These are phyloP conservation scores for Mycena indigotica DNA, from an alignment of 768 basidiomycete genomes.

Conservation along the genomic window DNA sequence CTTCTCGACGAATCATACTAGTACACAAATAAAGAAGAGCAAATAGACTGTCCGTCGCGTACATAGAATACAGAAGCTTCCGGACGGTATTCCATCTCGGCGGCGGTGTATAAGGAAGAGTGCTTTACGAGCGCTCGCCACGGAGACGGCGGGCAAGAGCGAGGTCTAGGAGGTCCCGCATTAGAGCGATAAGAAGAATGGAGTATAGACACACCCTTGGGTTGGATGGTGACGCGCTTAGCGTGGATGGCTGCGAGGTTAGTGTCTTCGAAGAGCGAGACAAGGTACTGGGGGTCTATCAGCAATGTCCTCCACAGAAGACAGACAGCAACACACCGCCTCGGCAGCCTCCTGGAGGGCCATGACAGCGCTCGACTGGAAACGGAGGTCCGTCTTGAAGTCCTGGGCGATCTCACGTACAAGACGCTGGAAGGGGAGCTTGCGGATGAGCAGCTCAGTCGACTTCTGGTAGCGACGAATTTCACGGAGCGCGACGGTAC, in stretches of 20 bases:
- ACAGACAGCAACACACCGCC: conserved; percentile 37
- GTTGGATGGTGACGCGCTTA: conserved; percentile 68
- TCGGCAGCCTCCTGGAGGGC: conserved; percentile 93
- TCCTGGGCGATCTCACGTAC: conserved; percentile 85
- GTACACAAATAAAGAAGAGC: too few species aligned
- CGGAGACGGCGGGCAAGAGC: conserved; percentile 85
- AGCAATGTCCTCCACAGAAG: not conserved
- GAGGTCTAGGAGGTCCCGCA: too few species aligned
- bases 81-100: too few species aligned
- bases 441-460: conserved; percentile 97
- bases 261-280: conserved; percentile 85
- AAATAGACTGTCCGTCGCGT: too few species aligned
- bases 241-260: conserved; percentile 92
- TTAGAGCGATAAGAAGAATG: too few species aligned
- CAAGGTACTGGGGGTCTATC: conserved; percentile 53
- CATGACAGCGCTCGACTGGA: conserved; percentile 95
- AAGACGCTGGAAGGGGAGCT: conserved; percentile 98
- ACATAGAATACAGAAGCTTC: too few species aligned
- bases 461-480: conserved; percentile 98
- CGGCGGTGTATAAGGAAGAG: too few species aligned
- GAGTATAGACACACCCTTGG: too few species aligned
- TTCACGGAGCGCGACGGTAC: conserved; percentile 99
- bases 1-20: too few species aligned
- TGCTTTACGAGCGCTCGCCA: conserved; percentile 81
- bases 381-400: conserved; percentile 79